Conservation (phyloP, 805 yeast species). For the Zygosaccharomyces bisporus region DNA sequence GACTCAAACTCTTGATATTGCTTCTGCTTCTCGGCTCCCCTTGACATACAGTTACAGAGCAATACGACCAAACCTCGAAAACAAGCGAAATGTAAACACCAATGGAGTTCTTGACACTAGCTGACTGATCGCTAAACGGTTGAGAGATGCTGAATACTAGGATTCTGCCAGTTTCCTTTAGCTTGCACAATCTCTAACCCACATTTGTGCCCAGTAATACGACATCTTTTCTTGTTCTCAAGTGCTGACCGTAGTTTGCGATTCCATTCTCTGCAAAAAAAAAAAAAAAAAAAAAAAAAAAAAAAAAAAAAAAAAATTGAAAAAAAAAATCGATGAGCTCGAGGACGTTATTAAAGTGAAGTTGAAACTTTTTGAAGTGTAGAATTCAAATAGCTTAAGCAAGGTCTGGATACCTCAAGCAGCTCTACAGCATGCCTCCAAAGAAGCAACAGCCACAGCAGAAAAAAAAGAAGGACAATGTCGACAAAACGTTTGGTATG, state of each 20-base stretch:
- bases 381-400: neutral
- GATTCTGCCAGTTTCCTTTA: too few relatives aligned
- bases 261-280: conserved; percentile 1
- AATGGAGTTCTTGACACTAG: neutral
- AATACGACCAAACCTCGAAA: neutral
- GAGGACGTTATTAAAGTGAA: neutral
- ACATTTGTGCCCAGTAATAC: neutral
- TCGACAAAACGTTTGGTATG: conserved; percentile 93
- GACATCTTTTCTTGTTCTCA: neutral
- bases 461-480: conserved; percentile 61
- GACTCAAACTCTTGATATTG: neutral
- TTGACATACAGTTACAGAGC: neutral
- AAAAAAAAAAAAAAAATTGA: too few relatives aligned
- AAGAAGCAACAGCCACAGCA: conserved; percentile 51
- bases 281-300: too few relatives aligned
- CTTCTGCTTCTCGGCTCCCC: neutral
- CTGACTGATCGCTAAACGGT: neutral
- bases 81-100: neutral
- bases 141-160: too few relatives aligned
- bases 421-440: conserved; percentile 60
- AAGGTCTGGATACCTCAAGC: neutral
- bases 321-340: conserved; percentile 9
- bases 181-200: neutral
- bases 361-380: neutral
- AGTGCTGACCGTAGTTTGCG: neutral